A percentile compares a stretch with the other conserved stretches of the same genome.
Evolutionary conservation across 2,329 filamentous ascomycete species (phyloP).

Genomic region (Didymella sp.): DNA sequence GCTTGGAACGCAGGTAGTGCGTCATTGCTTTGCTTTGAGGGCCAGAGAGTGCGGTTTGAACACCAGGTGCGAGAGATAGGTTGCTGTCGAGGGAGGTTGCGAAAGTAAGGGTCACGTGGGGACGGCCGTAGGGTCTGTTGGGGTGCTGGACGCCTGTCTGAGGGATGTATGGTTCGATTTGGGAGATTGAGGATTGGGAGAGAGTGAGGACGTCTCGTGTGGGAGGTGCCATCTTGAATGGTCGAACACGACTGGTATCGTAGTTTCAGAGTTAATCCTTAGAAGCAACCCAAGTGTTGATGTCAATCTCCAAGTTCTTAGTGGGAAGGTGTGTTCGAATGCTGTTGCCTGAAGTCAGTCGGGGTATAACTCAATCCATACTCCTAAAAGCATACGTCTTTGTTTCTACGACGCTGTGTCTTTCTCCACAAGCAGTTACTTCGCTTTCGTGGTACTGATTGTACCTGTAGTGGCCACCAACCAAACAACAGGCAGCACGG

Average conservation of each 20-base stretch:
- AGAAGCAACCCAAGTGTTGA: background rate
- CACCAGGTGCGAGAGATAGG: conserved; percentile 76
- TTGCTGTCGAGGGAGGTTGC: conserved; percentile 87
- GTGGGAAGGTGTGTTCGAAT: background rate
- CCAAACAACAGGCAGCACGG: conserved; percentile 7
- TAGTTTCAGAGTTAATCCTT: background rate
- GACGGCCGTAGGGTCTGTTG: conserved; percentile 13
- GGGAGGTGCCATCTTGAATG: conserved; percentile 15
- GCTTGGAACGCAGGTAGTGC: conserved; percentile 81
- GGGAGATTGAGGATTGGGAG: conserved; percentile 53
- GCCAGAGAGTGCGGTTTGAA: conserved; percentile 84
- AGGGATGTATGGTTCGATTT: conserved; percentile 61
- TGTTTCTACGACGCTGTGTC: background rate
- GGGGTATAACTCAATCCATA: background rate
- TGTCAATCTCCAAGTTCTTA: background rate
- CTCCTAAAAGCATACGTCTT: background rate
- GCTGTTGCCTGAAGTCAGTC: conserved; percentile 7
- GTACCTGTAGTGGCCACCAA: background rate
- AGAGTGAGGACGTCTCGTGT: conserved; percentile 47
- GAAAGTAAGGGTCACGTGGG: conserved; percentile 75
- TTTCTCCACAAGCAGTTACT: too few relatives aligned
- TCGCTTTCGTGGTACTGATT: background rate
- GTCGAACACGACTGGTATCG: background rate
- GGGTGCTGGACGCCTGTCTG: conserved; percentile 7
- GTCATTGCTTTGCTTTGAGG: conserved; percentile 89